phyloP scores from a whole-genome alignment of 2,329 filamentous ascomycete genomes.

The Pestalotiopsis sp. region DNA sequence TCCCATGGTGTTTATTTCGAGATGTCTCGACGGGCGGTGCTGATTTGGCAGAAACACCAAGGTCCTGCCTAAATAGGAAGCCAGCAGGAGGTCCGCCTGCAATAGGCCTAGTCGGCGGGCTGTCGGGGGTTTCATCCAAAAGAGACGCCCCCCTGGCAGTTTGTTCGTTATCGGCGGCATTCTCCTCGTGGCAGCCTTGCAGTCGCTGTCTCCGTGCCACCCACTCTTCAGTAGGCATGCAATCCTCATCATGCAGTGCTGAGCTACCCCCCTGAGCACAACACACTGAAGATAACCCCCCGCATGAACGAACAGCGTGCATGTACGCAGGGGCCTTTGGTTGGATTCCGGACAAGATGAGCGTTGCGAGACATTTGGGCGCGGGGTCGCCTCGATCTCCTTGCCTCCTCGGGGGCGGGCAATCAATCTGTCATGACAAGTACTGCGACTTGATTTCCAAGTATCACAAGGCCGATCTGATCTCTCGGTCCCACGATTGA shows the following conservation, averaged over 20 bases:
- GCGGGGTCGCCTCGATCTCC: neutral
- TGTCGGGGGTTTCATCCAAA: neutral
- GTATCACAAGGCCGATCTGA: neutral
- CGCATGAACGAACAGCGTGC: neutral
- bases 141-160: neutral
- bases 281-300: neutral
- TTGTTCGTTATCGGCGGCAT: neutral
- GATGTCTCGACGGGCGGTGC: neutral
- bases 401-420: neutral
- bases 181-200: neutral
- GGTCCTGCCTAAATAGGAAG: constrained; percentile 2
- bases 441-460: neutral
- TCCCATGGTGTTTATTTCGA: neutral
- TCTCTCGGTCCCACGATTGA: neutral
- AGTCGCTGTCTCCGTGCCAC: neutral
- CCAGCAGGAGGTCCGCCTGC: neutral
- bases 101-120: neutral
- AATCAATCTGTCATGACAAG: neutral
- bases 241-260: neutral
- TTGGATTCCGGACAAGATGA: neutral
- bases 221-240: neutral
- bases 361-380: neutral
- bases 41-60: constrained; percentile 1
- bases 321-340: neutral
- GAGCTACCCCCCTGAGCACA: neutral